Base-by-base conservation (phyloP, 139 green algal species). In the Volvox africanus region DNA sequence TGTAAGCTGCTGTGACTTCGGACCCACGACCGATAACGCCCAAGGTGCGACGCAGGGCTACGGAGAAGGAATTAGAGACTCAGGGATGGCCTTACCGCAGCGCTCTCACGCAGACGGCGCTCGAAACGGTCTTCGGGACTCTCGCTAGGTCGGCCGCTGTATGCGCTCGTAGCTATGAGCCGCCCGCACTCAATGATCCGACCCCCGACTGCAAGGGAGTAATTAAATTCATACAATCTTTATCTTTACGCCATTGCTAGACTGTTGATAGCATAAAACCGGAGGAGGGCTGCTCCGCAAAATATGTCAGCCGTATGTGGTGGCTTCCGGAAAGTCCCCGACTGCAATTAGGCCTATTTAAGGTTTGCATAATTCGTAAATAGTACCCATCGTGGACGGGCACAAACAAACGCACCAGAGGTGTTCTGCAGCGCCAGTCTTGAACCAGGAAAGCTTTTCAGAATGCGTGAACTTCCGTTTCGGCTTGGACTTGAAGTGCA, bases 21-120 rank as follows among this genome's bases (percentile, higher is more conserved):
- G 5, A 55, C 44, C 9, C 44, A 55, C 9, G 9, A 55, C 44
- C 44, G 44, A 14, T 55, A 9, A 55, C 44, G 44, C 9, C 44
- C 44, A 9, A 55, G 44, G 44, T 9, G 44, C 44, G 44, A 9
- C 44, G 44, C 44, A 55, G 44, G 44, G 44, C 44, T 55, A 55
- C 44, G 9, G 44, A 55, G 44, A 55, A 9, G 5, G 44, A 14
- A 14, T 5, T 55, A 55, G 44, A 55, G 44, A 9, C 44, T 55
- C 44, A 55, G 9, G 65, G 65, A 28, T 73, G 11, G 21, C 21
- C 61, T 50, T 35, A 88, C 82, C 82, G 61, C 37, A 6, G 82
- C 86, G 24, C 88, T 95, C 90, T 98, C 96, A 19, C 94, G 92
- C 37, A 95, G 33, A 11, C 95, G 92, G 32, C 96, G 93, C 86